Conservation (phyloP, 139 green algal species). For the Chlorella sp. region DNA sequence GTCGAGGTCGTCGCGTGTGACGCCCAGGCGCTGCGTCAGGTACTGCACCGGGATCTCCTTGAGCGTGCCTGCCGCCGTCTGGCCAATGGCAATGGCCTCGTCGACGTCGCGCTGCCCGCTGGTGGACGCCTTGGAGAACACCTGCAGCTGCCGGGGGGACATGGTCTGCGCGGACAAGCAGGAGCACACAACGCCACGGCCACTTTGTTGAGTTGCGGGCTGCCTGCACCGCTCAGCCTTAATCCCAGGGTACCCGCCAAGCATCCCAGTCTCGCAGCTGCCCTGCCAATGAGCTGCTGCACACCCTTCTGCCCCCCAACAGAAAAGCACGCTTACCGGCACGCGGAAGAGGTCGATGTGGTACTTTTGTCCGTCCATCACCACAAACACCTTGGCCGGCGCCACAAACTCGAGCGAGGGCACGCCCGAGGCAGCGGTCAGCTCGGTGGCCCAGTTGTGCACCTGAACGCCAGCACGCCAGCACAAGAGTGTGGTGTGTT, state of each 20-base stretch:
- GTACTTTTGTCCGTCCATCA: constrained; percentile 5
- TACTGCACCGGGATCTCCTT: constrained; percentile 10
- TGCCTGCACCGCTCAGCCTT: too few species aligned
- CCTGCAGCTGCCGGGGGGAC: constrained; percentile 10
- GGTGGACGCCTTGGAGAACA: constrained; percentile 3
- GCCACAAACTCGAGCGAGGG: constrained; percentile 63
- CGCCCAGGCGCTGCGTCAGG: constrained; percentile 1
- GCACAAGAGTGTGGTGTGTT: too few species aligned
- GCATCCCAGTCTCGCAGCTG: too few species aligned
- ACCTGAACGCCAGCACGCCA: constrained; percentile 30
- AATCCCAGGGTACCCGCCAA: too few species aligned
- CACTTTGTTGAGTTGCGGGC: too few species aligned
- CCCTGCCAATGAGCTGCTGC: too few species aligned
- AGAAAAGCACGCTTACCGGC: too few species aligned
- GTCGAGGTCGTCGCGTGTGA: not conserved
- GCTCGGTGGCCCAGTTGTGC: constrained; percentile 68
- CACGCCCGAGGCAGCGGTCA: constrained; percentile 22
- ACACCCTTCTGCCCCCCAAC: too few species aligned
- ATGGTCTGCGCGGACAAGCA: constrained; percentile 3
- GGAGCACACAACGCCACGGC: too few species aligned
- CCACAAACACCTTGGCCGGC: constrained; percentile 9
- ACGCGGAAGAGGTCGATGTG: constrained; percentile 7
- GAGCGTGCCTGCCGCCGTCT: constrained; percentile 2
- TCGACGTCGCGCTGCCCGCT: constrained; percentile 1
- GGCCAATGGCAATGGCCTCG: not conserved